Base-by-base conservation (phyloP, 2,329 filamentous ascomycete genomes). In the Cordyceps farinosa region DNA sequence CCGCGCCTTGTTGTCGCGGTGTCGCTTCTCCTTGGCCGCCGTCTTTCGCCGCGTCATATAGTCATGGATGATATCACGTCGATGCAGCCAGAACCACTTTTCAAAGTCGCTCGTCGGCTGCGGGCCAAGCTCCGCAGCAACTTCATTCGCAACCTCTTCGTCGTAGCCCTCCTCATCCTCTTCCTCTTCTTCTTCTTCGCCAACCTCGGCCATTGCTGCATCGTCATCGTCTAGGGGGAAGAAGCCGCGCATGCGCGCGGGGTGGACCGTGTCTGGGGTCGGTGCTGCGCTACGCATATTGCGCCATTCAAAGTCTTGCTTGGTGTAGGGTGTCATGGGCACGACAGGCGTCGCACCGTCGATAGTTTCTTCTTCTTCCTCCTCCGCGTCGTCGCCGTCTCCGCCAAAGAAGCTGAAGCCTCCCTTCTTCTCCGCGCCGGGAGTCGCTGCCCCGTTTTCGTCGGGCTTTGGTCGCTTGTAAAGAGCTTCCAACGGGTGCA, bases 401-500 rank as follows among this genome's bases (percentile, higher is more conserved):
- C 70, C 75, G 30, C 77, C 81, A 72, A 97, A 97, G 78, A 97
- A 97, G 72, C 83, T 92, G 75, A 97, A 97, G 11, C 80, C 69
- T 1, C 2, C 22, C 79, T 88, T 61, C 73, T 85, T 65, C 78
- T 84, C 67, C 70, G 79, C 65, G 64, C 70, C 65, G 42, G 73
- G 67, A 0, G 71, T 67, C 42, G 67, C 58, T 69, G 78, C 32
- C 66, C 76, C 57, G 69, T 78, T 67, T 65, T 73, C 75, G 4
- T 75, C 74, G 38, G 79, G 74, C 42, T 85, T 82, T 36, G 85
- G 76, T 5, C 86, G 86, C 77, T 97, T 98, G 82, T 96, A 99
- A 2, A 98, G 84, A 0, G 92, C 92, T 78, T 98, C 93, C 1
- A 98, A 83, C 0, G 95, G 94, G 69, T 98, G 94, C 0, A 97